phyloP scores from a whole-genome alignment of 176 grass and related monocot genomes.

The Urochloa ruziziensis region DNA sequence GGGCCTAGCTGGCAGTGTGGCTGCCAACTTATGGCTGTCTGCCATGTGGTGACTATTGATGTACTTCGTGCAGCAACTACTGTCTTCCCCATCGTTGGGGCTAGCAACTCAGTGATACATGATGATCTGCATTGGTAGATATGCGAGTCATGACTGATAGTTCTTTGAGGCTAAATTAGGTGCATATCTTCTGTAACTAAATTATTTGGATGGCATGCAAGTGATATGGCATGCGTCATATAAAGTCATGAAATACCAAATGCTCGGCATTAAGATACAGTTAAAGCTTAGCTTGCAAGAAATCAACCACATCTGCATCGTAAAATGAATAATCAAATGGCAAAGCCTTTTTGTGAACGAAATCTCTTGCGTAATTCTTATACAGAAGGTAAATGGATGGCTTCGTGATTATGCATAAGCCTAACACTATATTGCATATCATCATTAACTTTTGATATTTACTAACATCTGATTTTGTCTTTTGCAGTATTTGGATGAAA shows the following conservation, averaged over 20 bases:
- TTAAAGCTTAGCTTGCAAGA: neutral
- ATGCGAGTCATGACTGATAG: too few relatives aligned
- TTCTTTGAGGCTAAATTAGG: neutral
- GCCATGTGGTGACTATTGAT: neutral
- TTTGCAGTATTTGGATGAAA: constrained; percentile 93
- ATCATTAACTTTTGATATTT: constrained; percentile 7
- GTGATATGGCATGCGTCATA: neutral
- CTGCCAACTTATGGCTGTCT: neutral
- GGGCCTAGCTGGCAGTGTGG: neutral
- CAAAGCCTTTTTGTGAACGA: neutral
- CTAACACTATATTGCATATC: neutral
- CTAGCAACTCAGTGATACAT: too few relatives aligned
- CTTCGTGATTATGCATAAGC: neutral
- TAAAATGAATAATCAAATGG: neutral
- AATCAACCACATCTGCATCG: neutral
- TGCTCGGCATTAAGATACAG: neutral
- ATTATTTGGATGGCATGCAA: neutral
- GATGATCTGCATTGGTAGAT: too few relatives aligned
- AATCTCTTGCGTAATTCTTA: neutral
- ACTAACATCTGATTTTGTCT: neutral
- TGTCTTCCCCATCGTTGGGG: too few relatives aligned
- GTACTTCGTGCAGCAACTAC: neutral
- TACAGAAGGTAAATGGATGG: constrained; percentile 2
- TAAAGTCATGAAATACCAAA: neutral
- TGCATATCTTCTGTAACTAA: neutral